Evolutionary conservation across 306 rosid species (phyloP).

Genomic region (Quercus wislizeni): DNA sequence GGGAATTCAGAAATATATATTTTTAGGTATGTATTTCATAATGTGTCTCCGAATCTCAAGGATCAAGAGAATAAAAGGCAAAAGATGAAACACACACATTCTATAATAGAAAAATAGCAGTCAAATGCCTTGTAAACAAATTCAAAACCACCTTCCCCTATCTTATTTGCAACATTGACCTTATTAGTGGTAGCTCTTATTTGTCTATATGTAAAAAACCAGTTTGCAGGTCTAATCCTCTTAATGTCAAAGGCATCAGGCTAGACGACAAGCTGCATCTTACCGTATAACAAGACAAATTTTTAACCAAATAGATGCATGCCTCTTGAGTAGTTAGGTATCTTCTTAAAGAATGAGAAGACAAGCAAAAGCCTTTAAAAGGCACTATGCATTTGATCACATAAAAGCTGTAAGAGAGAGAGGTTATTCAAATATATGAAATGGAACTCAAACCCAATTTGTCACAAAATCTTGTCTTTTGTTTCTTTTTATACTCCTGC

Average conservation of each 20-base stretch:
- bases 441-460: background rate
- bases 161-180: slow-evolving; percentile 43
- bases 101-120: no score
- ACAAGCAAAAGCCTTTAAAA: background rate
- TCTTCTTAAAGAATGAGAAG: background rate
- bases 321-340: background rate
- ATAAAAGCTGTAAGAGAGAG: background rate
- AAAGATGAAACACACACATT: no score
- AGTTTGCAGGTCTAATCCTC: slow-evolving; percentile 20
- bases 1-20: no score
- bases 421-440: no score
- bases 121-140: slow-evolving; percentile 40
- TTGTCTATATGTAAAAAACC: slow-evolving; percentile 15
- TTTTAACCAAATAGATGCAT: background rate
- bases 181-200: slow-evolving; percentile 49
- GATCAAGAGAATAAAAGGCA: no score
- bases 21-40: no score
- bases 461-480: background rate
- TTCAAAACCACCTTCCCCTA: slow-evolving; percentile 83
- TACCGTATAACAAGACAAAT: background rate
- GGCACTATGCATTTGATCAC: background rate
- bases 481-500: background rate
- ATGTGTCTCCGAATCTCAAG: no score
- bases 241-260: background rate
- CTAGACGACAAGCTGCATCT: background rate